A percentile compares a stretch with the other conserved stretches of the same genome.
Conservation (phyloP, 2,329 filamentous ascomycete genomes). For the Colletotrichum incanum region DNA sequence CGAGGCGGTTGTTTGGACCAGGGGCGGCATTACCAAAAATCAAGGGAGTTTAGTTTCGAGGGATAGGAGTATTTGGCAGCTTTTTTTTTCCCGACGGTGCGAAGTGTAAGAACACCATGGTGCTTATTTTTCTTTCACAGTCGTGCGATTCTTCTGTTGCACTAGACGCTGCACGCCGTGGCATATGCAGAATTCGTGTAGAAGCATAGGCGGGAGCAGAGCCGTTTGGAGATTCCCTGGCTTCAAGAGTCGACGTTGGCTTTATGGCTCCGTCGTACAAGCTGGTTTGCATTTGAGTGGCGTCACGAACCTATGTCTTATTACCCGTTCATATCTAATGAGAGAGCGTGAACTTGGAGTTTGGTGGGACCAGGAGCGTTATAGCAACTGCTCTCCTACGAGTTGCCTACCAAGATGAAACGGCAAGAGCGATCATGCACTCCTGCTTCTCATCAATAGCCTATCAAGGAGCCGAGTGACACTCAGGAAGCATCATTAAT, state of each 20-base stretch:
- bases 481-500: background rate
- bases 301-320: conserved; percentile 25
- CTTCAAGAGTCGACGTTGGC: conserved; percentile 33
- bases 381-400: background rate
- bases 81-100: conserved; percentile 2
- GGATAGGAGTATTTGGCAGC: conserved; percentile 34
- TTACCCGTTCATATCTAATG: background rate
- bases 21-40: conserved; percentile 21
- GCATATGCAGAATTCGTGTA: conserved; percentile 17
- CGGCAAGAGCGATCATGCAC: background rate
- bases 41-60: conserved; percentile 28
- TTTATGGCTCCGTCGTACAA: conserved; percentile 12
- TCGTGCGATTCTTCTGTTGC: conserved; percentile 12
- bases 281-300: conserved; percentile 18
- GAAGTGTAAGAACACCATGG: conserved; percentile 26
- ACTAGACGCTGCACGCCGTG: conserved; percentile 26
- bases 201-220: conserved; percentile 17
- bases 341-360: too few species aligned
- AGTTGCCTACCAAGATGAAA: background rate
- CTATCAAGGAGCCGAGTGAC: background rate
- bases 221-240: conserved; percentile 24
- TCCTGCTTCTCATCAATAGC: background rate
- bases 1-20: conserved; percentile 14
- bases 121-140: background rate
- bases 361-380: background rate